These are phyloP conservation scores for Penicillium paradoxum DNA, from an alignment of 495 filamentous ascomycete species.

Conservation along the genomic window DNA sequence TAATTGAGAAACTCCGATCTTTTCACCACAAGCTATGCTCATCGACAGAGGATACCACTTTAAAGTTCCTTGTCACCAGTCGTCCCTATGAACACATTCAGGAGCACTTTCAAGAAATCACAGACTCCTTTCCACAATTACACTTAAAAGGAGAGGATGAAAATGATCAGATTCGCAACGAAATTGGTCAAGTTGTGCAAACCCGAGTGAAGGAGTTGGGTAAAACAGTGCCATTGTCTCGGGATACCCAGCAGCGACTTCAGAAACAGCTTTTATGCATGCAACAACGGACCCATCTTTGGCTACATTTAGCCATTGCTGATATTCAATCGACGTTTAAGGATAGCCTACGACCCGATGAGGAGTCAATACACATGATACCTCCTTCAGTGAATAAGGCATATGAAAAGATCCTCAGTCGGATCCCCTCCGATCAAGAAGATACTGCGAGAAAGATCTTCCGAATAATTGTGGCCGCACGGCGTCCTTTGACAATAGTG, in stretches of 20 bases:
- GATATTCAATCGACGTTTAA: too few species aligned
- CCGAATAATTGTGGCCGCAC: slow-evolving; percentile 33
- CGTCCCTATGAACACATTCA: slow-evolving; percentile 38
- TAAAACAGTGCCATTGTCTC: slow-evolving; percentile 2
- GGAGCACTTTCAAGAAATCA: slow-evolving; percentile 13
- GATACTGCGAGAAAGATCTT: slow-evolving; percentile 20
- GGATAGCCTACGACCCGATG: too few species aligned
- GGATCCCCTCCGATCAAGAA: slow-evolving; percentile 6
- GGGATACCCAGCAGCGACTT: too few species aligned
- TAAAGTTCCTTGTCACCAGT: slow-evolving; percentile 44
- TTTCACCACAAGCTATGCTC: not conserved
- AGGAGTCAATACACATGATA: too few species aligned
- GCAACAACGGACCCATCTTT: slow-evolving; percentile 37
- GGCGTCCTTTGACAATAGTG: slow-evolving; percentile 27
- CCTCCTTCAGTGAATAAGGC: slow-evolving; percentile 13
- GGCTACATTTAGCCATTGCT: slow-evolving; percentile 26
- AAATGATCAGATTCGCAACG: slow-evolving; percentile 26
- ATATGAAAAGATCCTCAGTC: slow-evolving; percentile 29
- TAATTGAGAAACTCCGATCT: slow-evolving; percentile 20
- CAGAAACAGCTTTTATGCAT: too few species aligned
- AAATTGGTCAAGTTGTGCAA: slow-evolving; percentile 36
- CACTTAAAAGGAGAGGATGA: slow-evolving; percentile 35
- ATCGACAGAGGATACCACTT: slow-evolving; percentile 1
- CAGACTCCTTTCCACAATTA: slow-evolving; percentile 19
- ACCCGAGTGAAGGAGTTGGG: slow-evolving; percentile 24